Percentiles rank a stretch among this genome's conserved stretches.
These are phyloP conservation scores for Castanea mollissima DNA, from an alignment of 306 rosid genomes.

Conservation along the genomic window DNA sequence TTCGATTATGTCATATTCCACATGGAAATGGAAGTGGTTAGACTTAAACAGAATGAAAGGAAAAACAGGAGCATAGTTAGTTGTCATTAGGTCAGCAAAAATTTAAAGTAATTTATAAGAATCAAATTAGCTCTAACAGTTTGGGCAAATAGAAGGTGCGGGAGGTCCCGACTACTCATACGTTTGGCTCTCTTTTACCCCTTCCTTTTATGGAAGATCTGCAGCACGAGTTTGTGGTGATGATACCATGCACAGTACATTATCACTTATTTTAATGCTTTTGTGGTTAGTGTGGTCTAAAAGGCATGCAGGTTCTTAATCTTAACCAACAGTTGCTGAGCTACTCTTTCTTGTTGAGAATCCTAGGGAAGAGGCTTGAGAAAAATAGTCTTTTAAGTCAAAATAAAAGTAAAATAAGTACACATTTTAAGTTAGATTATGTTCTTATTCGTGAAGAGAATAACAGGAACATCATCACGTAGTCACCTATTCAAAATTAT, in stretches of 20 bases:
- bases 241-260: not conserved
- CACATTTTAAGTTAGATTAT: too few relatives aligned
- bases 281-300: not conserved
- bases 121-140: not conserved
- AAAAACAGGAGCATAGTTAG: not conserved
- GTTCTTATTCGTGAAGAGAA: too few relatives aligned
- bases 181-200: too few relatives aligned
- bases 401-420: too few relatives aligned
- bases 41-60: not conserved
- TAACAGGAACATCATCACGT: too few relatives aligned
- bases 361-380: too few relatives aligned
- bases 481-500: too few relatives aligned
- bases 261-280: not conserved
- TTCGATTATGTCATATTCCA: constrained; percentile 1
- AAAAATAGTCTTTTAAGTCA: too few relatives aligned
- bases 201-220: not conserved
- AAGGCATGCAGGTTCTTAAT: not conserved
- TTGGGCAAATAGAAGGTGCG: not conserved
- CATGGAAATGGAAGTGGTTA: not conserved
- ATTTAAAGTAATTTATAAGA: not conserved
- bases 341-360: not conserved
- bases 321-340: not conserved
- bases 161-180: too few relatives aligned
- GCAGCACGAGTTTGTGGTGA: not conserved
- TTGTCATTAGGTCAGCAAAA: not conserved